A percentile compares a stretch with the other conserved stretches of the same genome.
phyloP scores from a whole-genome alignment of 345 rosid species.

The Citrus mangshanensis region DNA sequence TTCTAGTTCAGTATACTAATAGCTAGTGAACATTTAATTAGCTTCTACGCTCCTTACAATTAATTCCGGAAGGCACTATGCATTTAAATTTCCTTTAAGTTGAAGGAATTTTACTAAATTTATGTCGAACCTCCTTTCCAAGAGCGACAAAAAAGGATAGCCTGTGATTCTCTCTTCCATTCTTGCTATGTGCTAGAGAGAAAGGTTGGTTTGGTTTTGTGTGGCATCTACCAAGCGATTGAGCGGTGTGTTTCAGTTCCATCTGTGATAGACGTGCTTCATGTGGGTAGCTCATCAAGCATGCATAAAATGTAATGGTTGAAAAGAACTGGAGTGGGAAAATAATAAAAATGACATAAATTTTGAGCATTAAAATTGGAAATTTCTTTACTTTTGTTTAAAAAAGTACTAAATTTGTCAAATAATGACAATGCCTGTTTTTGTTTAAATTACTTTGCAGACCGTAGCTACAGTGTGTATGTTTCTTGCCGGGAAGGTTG shows the following conservation, averaged over 20 bases:
- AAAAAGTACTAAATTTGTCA: not conserved
- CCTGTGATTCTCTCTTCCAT: not conserved
- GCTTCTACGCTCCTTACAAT: not conserved
- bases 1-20: not conserved
- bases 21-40: not conserved
- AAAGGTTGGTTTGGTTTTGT: not conserved
- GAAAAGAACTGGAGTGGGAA: not conserved
- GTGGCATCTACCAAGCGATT: not conserved
- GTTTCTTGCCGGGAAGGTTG: constrained; percentile 99
- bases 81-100: not conserved
- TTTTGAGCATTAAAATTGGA: not conserved
- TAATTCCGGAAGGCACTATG: not conserved
- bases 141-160: not conserved
- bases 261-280: not conserved
- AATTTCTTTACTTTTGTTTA: not conserved
- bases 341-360: not conserved
- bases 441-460: constrained; percentile 35
- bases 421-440: not conserved
- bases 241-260: not conserved
- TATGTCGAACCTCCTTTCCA: not conserved
- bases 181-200: not conserved
- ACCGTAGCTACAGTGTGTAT: constrained; percentile 92
- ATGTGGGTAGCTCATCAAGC: not conserved
- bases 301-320: not conserved
- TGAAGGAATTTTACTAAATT: not conserved